Evolutionary conservation across 1,284 basidiomycete species (phyloP).

Genomic region (Rhizoctonia solani): DNA sequence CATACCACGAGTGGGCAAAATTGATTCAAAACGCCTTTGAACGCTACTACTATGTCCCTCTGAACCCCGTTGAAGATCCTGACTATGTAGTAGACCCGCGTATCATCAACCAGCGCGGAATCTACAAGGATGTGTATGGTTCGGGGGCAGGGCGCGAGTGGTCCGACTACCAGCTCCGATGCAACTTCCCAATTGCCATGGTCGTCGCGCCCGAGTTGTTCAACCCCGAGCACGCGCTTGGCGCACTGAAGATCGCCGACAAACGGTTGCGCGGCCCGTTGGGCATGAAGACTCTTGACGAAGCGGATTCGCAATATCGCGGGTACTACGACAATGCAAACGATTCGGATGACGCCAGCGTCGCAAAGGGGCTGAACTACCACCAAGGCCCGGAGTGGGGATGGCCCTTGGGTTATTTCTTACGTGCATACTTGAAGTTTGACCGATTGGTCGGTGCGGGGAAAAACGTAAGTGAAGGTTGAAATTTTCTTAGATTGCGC

Average conservation of each 20-base stretch:
- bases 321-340: conserved; percentile 91
- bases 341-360: conserved; percentile 75
- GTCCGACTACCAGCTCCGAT: conserved; percentile 94
- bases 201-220: conserved; percentile 96
- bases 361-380: conserved; percentile 92
- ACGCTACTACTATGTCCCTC: conserved; percentile 85
- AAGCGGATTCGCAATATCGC: conserved; percentile 81
- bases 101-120: conserved; percentile 87
- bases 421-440: conserved; percentile 89
- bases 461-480: conserved; percentile 58
- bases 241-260: conserved; percentile 77
- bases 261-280: conserved; percentile 77
- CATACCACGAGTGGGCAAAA: conserved; percentile 89
- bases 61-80: conserved; percentile 72
- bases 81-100: conserved; percentile 72
- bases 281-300: conserved; percentile 94
- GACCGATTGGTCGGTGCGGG: conserved; percentile 61
- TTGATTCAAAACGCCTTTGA: conserved; percentile 89
- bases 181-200: conserved; percentile 96
- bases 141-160: conserved; percentile 86
- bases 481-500: conserved; percentile 1
- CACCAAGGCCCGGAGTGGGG: conserved; percentile 90
- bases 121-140: conserved; percentile 98
- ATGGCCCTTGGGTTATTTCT: conserved; percentile 93
- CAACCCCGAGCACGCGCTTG: conserved; percentile 75